phyloP scores from a whole-genome alignment of 371 early-diverging fungal genomes.

The Gilbertella persicaria region DNA sequence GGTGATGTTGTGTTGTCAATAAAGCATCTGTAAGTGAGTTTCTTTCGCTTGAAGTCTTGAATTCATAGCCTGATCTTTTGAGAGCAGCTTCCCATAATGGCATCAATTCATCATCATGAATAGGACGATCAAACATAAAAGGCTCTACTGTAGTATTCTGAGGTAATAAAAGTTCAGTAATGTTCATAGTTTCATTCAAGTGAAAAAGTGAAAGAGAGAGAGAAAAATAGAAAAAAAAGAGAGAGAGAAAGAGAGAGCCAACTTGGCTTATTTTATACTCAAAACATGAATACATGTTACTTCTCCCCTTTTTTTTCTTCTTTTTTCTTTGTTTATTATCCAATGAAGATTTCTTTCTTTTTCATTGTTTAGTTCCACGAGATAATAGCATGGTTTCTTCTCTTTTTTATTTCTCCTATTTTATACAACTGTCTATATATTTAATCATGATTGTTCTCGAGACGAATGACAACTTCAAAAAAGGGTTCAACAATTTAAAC shows the following conservation, averaged over 20 bases:
- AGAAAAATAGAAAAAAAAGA: background rate
- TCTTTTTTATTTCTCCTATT: background rate
- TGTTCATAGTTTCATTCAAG: constrained; percentile 11
- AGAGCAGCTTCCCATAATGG: constrained; percentile 28
- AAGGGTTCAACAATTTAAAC: too few species aligned
- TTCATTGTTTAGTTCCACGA: background rate
- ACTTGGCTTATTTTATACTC: background rate
- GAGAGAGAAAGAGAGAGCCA: background rate
- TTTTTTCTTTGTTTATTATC: background rate
- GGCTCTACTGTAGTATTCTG: background rate
- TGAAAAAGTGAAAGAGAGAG: background rate
- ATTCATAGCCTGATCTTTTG: constrained; percentile 20
- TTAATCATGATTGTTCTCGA: background rate
- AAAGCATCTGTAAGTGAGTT: constrained; percentile 38
- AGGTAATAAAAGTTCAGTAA: constrained; percentile 14
- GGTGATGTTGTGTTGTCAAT: constrained; percentile 6
- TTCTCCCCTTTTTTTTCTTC: constrained; percentile 1
- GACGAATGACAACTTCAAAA: too few species aligned
- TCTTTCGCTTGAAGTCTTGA: constrained; percentile 20
- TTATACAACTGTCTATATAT: background rate
- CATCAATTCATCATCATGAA: constrained; percentile 23
- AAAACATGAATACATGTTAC: too few species aligned
- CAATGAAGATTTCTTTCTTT: background rate
- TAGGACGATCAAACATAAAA: background rate
- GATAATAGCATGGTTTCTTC: background rate